Base-by-base conservation (phyloP, 2,329 filamentous ascomycete genomes). In the Plectosphaerella plurivora region DNA sequence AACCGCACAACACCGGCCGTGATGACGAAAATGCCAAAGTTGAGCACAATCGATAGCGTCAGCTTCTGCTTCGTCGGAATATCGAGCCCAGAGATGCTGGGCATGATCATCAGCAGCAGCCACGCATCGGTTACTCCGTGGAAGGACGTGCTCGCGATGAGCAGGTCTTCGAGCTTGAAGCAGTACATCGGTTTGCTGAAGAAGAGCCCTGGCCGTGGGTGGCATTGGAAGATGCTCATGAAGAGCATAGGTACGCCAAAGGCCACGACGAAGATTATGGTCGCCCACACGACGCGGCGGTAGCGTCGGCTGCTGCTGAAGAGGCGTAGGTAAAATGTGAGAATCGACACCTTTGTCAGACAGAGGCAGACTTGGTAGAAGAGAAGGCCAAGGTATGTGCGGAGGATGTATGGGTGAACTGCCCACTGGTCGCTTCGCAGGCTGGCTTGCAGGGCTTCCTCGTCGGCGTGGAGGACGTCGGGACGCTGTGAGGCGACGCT, bases 91-190 rank as follows among this genome's bases (percentile, higher is more conserved):
- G 65, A 55, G 5, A 78, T 54, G 44, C 68, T 68, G 4, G 72
- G 71, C 11, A 79, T 58, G 0, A 77, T 69, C 5, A 79, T 60
- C 2, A 63, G 49, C 47, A 79, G 66, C 10, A 81, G 67, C 58
- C 68, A 68, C 35, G 71, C 53, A 56, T 79, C 78, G 24, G 76
- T 68, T 3, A 64, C 64, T n/a, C 77, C 74, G 55, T 77, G 76
- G 46, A 79, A 67, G 1, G 63, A 67, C 1, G 74, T 71, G 35
- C 71, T 73, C 20, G 68, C 61, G 60, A 75, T 74, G 33, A 71
- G 68, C 14, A 77, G 66, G 22, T 69, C 67, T 45, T 68, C 68
- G 52, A 73, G 65, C 45, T 70, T 60, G 51, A 74, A 66, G 57
- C 74, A 77, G 14, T 45, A n/a, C 51, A 68, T 60, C 1, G 64